Evolutionary conservation across 768 basidiomycete genomes (phyloP), one percentile per base, ranked within the genome.

Genomic region (Leccinellum albellum): DNA sequence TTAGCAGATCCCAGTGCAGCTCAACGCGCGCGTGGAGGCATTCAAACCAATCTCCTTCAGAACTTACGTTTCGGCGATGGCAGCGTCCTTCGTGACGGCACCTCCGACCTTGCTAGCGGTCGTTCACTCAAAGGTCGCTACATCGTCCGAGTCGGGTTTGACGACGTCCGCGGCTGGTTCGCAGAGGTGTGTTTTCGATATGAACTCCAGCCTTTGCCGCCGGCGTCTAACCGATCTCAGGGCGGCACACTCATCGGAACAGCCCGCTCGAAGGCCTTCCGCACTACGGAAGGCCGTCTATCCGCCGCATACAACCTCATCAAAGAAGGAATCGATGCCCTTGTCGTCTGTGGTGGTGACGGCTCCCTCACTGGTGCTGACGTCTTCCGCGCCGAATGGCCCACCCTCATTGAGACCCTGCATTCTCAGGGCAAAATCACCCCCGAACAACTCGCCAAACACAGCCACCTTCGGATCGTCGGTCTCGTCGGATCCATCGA

Each of bases 401-500:
- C 94, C 0, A 72, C 79, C n/a, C 84, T 95, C 58, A 77, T 98
- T 56, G 74, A 79, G 45, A 79, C 85, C 50, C 81, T 99, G 12
- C 78, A 79, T 48, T 69, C 81, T 12, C 75, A 85, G 69, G 85
- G 93, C 83, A 78, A 81, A 62, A 97, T 99, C 70, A 85, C 86
- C 1, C 78, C 84, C 26, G 85, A 83, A 33, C 89, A 97, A 66
- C 79, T 81, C 32, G 69, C 79, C n/a, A 75, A 76, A 14, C 88
- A 94, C 65, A 78, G 84, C 23, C 91, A 98, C 66, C 87, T 99
- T 61, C 90, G 84, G 72, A 97, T 99, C 64, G 96, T 96, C 60
- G 97, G 97, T n/a, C 85, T 99, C 42, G 97, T 98, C 58, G 97
- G 97, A 33, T 96, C 94, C 4, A 98, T 99, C 69, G 97, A 99